These are phyloP conservation scores for Penicillium subrubescens DNA, from an alignment of 495 filamentous ascomycete genomes.

Conservation along the genomic window DNA sequence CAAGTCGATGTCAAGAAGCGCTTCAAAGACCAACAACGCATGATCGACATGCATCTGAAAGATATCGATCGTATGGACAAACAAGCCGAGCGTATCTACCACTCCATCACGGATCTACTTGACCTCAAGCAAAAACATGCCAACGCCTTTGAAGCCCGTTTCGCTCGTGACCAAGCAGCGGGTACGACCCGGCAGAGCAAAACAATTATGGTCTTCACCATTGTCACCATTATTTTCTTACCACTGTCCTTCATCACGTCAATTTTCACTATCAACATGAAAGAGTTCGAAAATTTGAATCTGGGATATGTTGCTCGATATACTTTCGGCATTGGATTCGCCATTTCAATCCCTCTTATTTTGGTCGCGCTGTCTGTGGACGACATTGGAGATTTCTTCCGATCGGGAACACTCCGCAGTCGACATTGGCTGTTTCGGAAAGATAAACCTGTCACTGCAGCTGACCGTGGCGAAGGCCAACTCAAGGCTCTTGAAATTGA, in stretches of 20 bases:
- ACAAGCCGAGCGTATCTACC: slow-evolving; percentile 66
- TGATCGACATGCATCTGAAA: slow-evolving; percentile 62
- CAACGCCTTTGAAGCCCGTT: slow-evolving; percentile 70
- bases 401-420: slow-evolving; percentile 17
- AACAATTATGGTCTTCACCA: slow-evolving; percentile 75
- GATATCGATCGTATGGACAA: slow-evolving; percentile 70
- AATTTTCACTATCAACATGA: slow-evolving; percentile 67
- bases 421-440: slow-evolving; percentile 30
- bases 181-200: slow-evolving; percentile 68
- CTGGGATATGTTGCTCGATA: slow-evolving; percentile 63
- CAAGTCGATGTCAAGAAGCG: slow-evolving; percentile 59
- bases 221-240: slow-evolving; percentile 70
- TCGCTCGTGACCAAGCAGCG: slow-evolving; percentile 66
- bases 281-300: slow-evolving; percentile 53
- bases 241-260: slow-evolving; percentile 68
- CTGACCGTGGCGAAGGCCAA: slow-evolving; percentile 1
- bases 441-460: slow-evolving; percentile 1
- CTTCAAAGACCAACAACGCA: slow-evolving; percentile 61
- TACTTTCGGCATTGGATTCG: slow-evolving; percentile 67
- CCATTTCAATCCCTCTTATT: slow-evolving; percentile 65
- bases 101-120: slow-evolving; percentile 62
- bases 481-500: slow-evolving; percentile 33
- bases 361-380: slow-evolving; percentile 59
- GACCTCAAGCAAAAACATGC: slow-evolving; percentile 69
- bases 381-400: slow-evolving; percentile 52